phyloP scores from a whole-genome alignment of 2,329 filamentous ascomycete genomes.

The Cytospora leucostoma region DNA sequence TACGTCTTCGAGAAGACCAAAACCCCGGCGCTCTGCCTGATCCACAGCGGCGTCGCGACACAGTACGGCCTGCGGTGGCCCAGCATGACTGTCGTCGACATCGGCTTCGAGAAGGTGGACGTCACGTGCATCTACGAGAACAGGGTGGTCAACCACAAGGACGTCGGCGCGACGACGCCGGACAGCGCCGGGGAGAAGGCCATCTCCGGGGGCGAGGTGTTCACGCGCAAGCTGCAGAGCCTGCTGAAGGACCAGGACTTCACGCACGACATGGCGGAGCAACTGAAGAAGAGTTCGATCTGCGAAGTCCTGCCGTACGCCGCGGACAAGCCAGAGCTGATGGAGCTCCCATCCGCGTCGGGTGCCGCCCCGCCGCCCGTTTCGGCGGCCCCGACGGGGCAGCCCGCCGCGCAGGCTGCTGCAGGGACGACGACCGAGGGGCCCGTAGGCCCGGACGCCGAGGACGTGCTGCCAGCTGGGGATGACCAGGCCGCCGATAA shows the following conservation, averaged over 20 bases:
- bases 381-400: slow-evolving; percentile 31
- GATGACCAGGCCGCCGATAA: slow-evolving; percentile 50
- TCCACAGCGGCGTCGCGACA: slow-evolving; percentile 85
- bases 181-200: slow-evolving; percentile 41
- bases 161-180: slow-evolving; percentile 56
- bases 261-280: slow-evolving; percentile 67
- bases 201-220: slow-evolving; percentile 81
- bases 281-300: slow-evolving; percentile 66
- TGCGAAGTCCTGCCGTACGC: slow-evolving; percentile 67
- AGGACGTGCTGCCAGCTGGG: slow-evolving; percentile 41
- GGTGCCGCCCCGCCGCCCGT: slow-evolving; percentile 35
- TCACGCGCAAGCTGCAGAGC: slow-evolving; percentile 73
- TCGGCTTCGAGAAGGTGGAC: slow-evolving; percentile 90
- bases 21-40: slow-evolving; percentile 85
- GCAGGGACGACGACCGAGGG: slow-evolving; percentile 35
- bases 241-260: slow-evolving; percentile 64
- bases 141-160: slow-evolving; percentile 67
- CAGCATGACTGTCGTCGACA: slow-evolving; percentile 84
- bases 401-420: slow-evolving; percentile 31
- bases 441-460: slow-evolving; percentile 31
- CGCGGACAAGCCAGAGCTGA: slow-evolving; percentile 45
- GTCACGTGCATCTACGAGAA: slow-evolving; percentile 89
- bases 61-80: slow-evolving; percentile 78
- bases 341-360: slow-evolving; percentile 49
- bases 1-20: slow-evolving; percentile 98